Percentiles rank a stretch among this genome's conserved stretches.
Evolutionary conservation across 345 rosid species (phyloP).

Genomic region (Schrenkiella parvula): DNA sequence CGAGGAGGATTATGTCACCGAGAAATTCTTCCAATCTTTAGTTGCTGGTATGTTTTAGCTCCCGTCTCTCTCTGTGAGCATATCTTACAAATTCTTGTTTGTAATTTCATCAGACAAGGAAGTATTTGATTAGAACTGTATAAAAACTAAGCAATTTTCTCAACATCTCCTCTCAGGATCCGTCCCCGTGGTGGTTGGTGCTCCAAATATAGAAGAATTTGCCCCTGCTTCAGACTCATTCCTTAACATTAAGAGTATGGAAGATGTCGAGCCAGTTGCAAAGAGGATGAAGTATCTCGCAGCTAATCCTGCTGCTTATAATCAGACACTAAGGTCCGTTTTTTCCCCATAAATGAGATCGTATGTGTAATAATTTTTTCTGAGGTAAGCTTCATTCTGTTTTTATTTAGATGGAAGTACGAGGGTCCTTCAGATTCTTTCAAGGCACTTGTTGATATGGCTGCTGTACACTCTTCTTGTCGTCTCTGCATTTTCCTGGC

Average conservation of each 20-base stretch:
- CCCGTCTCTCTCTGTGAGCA: background rate
- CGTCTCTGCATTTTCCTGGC: slow-evolving; percentile 95
- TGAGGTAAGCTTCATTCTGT: background rate
- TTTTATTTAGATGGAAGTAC: slow-evolving; percentile 74
- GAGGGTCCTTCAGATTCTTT: slow-evolving; percentile 94
- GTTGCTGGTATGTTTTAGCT: slow-evolving; percentile 65
- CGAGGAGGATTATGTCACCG: slow-evolving; percentile 98
- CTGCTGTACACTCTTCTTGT: slow-evolving; percentile 96
- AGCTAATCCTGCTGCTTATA: slow-evolving; percentile 64
- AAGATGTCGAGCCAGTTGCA: slow-evolving; percentile 59
- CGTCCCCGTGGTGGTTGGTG: slow-evolving; percentile 86
- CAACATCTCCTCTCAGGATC: slow-evolving; percentile 47
- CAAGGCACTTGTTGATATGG: slow-evolving; percentile 97
- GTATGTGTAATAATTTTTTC: background rate
- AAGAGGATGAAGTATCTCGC: slow-evolving; percentile 71
- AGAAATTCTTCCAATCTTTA: slow-evolving; percentile 89
- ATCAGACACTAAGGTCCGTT: slow-evolving; percentile 62
- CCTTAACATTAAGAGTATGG: slow-evolving; percentile 61
- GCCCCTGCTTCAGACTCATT: slow-evolving; percentile 62
- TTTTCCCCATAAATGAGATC: background rate
- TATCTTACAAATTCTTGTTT: background rate
- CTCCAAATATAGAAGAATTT: slow-evolving; percentile 88
- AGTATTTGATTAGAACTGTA: background rate
- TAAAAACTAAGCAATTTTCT: background rate
- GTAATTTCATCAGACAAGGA: background rate